Evolutionary conservation across 1,284 basidiomycete genomes (phyloP), one percentile per base, ranked within the genome.

Genomic region (Cutaneotrichosporon sp.): DNA sequence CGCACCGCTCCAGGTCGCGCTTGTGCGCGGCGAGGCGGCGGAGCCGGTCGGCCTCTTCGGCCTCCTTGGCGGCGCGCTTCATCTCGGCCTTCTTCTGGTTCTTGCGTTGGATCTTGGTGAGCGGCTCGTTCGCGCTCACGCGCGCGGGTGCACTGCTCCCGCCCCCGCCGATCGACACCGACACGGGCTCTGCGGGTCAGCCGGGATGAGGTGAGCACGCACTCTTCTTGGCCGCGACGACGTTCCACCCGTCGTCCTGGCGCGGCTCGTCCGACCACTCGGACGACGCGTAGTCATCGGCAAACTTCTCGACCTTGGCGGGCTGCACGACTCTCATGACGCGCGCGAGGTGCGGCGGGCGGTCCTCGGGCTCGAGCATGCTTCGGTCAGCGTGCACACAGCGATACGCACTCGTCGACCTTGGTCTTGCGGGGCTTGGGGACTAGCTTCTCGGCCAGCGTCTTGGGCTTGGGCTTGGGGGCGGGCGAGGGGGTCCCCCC

Each of bases 321-420:
- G 58, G 25, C 33, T 16, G 47, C 6, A 56, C 58, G 43, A 78
- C 67, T 59, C 72, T 73, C 73, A 78, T 76, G 10, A 78, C 76
- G 50, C 74, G 68, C 11, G 76, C 74, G 53, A 75, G 71, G 16
- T 64, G 65, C 4, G 69, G 65, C 3, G 76, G 67, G 46, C 69
- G 68, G 52, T 79, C 75, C 53, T 77, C 72, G 1, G 74, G 71
- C 20, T 70, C 74, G 25, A 77, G 70, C 77, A 79, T 79, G 59
- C 76, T 79, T 61, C 16, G 18, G 56, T 69, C 33, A 68, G 64
- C 24, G 25, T 6, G 10, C 3, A 13, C 8, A 7, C n/a, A 18
- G 33, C 4, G 50, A 14, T 1, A 69, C 77, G 68, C 60, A 79
- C 77, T 79, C 77, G 65, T 79, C 77, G 9, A 77, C 77, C 47